Evolutionary conservation across 331 rosid genomes (phyloP), one percentile per base, ranked within the genome.

Genomic region (Malus hybrid): DNA sequence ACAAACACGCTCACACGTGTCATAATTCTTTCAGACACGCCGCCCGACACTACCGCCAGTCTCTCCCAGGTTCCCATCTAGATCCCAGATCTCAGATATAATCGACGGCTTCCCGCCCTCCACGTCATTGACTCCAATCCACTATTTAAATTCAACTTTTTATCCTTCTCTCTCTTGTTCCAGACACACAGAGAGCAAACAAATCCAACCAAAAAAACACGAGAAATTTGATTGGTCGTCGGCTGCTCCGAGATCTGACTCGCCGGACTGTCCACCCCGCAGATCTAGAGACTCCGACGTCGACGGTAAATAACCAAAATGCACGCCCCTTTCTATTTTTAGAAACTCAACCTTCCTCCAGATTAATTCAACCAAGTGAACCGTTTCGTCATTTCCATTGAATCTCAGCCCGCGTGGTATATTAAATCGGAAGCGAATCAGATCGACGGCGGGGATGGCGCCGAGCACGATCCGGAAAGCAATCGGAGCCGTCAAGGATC

Each of bases 401-500:
- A 7, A 16, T 54, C 24, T 31, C 65, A 50, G 75, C 19, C 0
- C 20, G 57, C 39, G 24, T 13, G 13, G 6, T 24, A 24, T 48
- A 24, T 22, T 52, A 52, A 3, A 48, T 27, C 39, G 27, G 56
- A 48, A 7, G 75, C 12, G 55, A 61, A 46, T 67, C 11, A 65
- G 73, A 36, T 70, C 76, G 61, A 29, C 66, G 61, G 71, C 79
- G 54, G 77, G 34, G 71, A 93, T 95, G 99, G 90, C 97, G 78
- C 83, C 90, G 79, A 95, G 87, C 76, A 92, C 97, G 84, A 92
- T 95, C 69, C 91, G 99, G 32, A 95, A 92, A 69, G 99, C 99
- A 76, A 92, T 95, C 65, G 99, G 99, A 31, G 99, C 89, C 36
- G 89, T 95, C 76, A 95, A 95, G 92, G 99, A 95, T 77, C 99